Evolutionary conservation across 768 basidiomycete species (phyloP).

Genomic region (Ramaria sp.): DNA sequence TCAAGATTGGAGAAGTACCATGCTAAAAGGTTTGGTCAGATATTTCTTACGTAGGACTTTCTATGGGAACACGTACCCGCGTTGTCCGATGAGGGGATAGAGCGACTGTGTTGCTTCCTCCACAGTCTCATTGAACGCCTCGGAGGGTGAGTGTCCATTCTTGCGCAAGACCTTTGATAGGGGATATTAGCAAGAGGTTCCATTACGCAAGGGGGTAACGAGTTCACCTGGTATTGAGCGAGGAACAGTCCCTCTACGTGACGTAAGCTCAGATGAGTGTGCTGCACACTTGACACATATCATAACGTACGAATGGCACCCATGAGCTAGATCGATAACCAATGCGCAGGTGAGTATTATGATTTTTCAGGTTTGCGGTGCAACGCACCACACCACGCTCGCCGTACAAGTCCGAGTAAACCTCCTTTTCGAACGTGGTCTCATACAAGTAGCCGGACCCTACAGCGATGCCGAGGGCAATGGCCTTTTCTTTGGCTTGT

Average conservation of each 20-base stretch:
- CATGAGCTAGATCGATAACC: slow-evolving; percentile 59
- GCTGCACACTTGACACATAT: not conserved
- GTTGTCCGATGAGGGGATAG: slow-evolving; percentile 91
- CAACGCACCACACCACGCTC: slow-evolving; percentile 95
- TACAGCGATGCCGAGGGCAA: slow-evolving; percentile 86
- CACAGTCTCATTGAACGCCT: slow-evolving; percentile 99
- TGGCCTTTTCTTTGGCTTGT: slow-evolving; percentile 94
- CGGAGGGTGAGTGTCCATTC: slow-evolving; percentile 94
- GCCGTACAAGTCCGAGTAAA: slow-evolving; percentile 97
- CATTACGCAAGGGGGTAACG: not conserved
- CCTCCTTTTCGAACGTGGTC: slow-evolving; percentile 99
- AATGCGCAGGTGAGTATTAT: not conserved
- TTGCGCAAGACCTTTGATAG: slow-evolving; percentile 72
- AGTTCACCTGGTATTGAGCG: slow-evolving; percentile 64
- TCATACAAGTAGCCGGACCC: slow-evolving; percentile 98
- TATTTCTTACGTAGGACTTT: not conserved
- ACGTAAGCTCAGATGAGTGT: not conserved
- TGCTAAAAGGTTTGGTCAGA: slow-evolving; percentile 11
- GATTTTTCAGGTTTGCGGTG: not conserved
- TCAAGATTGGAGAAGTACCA: slow-evolving; percentile 7
- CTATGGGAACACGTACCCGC: slow-evolving; percentile 48
- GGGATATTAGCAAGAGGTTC: not conserved
- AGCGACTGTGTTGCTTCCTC: slow-evolving; percentile 99
- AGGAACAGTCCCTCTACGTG: slow-evolving; percentile 84
- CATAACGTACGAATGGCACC: slow-evolving; percentile 75